A percentile compares a stretch with the other conserved stretches of the same genome.
phyloP scores from a whole-genome alignment of 2,329 filamentous ascomycete genomes.

The Verticillium nonalfalfae region DNA sequence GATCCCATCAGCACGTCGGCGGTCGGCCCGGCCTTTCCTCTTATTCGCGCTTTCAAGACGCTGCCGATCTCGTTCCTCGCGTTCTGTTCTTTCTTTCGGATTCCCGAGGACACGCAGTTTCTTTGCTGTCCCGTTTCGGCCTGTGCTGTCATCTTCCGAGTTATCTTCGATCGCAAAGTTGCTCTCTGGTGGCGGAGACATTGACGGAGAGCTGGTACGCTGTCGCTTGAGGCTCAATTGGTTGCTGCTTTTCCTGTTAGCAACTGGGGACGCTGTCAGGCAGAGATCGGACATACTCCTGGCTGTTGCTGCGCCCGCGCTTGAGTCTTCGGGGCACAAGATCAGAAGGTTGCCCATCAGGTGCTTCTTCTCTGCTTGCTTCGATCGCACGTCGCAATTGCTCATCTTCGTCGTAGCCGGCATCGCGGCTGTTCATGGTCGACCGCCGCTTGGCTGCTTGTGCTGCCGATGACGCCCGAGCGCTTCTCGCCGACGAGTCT shows the following conservation, averaged over 20 bases:
- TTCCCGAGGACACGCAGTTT: conserved; percentile 55
- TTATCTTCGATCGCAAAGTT: conserved; percentile 48
- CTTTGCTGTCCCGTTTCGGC: conserved; percentile 45
- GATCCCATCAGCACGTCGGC: conserved; percentile 73
- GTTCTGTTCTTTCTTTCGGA: conserved; percentile 57
- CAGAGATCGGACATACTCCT: conserved; percentile 67
- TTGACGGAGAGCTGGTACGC: conserved; percentile 72
- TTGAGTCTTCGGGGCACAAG: conserved; percentile 61
- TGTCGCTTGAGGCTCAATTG: conserved; percentile 71
- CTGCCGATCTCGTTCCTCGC: conserved; percentile 69
- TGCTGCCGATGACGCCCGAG: conserved; percentile 40
- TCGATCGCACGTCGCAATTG: conserved; percentile 84
- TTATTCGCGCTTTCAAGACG: conserved; percentile 70
- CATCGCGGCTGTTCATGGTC: conserved; percentile 95
- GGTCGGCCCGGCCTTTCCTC: conserved; percentile 74
- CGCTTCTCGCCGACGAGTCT: conserved; percentile 49
- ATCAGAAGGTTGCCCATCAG: conserved; percentile 39
- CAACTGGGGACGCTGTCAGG: background rate
- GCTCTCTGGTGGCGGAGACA: conserved; percentile 49
- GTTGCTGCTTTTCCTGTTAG: conserved; percentile 44
- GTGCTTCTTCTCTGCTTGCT: conserved; percentile 74
- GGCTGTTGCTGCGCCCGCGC: conserved; percentile 81
- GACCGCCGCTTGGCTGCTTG: conserved; percentile 76
- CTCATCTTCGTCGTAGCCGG: conserved; percentile 93
- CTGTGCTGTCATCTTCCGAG: conserved; percentile 62